Conservation (phyloP, 2,329 filamentous ascomycete genomes). For the Aureobasidium namibiae region DNA sequence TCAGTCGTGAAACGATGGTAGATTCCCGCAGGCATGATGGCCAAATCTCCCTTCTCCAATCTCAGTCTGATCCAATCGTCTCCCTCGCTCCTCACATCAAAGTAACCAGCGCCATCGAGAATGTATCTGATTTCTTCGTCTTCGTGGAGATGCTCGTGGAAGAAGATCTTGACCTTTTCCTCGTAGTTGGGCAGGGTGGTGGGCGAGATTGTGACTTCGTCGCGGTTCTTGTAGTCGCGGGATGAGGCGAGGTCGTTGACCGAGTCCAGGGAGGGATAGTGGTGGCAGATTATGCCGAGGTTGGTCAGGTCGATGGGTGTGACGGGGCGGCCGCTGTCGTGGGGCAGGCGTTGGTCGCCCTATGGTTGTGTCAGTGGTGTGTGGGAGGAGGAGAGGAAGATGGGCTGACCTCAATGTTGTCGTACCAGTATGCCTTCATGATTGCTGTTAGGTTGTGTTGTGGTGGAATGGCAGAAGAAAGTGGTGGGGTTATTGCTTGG, state of each 20-base stretch:
- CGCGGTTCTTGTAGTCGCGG: constrained; percentile 86
- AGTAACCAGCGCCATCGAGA: constrained; percentile 78
- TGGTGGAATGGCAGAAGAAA: not conserved
- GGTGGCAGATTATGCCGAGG: constrained; percentile 74
- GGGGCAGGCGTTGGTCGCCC: constrained; percentile 88
- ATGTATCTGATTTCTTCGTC: constrained; percentile 98
- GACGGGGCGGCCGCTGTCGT: constrained; percentile 73
- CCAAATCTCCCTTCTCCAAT: constrained; percentile 78
- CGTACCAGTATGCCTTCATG: constrained; percentile 64
- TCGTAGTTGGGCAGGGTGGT: constrained; percentile 81
- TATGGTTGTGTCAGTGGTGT: constrained; percentile 31
- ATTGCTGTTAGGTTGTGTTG: not conserved
- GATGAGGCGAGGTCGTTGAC: constrained; percentile 68
- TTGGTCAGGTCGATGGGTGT: constrained; percentile 56
- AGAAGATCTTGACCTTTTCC: constrained; percentile 88
- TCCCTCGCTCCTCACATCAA: constrained; percentile 75
- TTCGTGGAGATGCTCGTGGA: constrained; percentile 92
- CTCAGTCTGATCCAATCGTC: constrained; percentile 86
- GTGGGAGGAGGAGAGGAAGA: constrained; percentile 3
- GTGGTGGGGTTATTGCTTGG: not conserved
- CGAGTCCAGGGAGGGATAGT: constrained; percentile 52
- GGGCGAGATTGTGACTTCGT: constrained; percentile 85
- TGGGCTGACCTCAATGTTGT: constrained; percentile 48
- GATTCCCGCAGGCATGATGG: constrained; percentile 89
- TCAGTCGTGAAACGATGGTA: constrained; percentile 98